Percentiles rank a stretch among this genome's conserved stretches.
phyloP scores from a whole-genome alignment of 192 early-diverging fungal species.

The Chytriomyces sp. region DNA sequence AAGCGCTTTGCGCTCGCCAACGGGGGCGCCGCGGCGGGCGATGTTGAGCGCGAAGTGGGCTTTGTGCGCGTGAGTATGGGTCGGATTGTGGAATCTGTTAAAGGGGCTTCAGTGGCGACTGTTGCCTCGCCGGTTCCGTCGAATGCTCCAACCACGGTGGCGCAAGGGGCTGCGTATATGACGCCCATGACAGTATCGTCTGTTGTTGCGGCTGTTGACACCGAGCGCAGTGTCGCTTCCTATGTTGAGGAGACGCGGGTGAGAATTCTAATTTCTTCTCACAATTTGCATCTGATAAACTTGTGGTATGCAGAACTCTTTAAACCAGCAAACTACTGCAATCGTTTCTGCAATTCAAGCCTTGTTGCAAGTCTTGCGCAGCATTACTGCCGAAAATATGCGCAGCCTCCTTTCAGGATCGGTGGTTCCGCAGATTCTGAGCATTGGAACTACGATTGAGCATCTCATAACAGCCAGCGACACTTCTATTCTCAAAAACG shows the following conservation, averaged over 20 bases:
- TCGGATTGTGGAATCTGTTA: neutral
- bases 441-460: neutral
- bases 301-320: neutral
- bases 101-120: neutral
- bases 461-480: neutral
- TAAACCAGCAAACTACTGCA: slow-evolving; percentile 12
- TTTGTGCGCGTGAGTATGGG: neutral
- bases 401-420: neutral
- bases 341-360: slow-evolving; percentile 9
- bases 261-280: neutral
- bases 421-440: slow-evolving; percentile 1
- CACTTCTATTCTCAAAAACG: neutral
- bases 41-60: slow-evolving; percentile 2
- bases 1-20: slow-evolving; percentile 5
- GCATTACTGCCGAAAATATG: neutral
- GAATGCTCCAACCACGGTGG: neutral
- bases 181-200: neutral
- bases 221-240: neutral
- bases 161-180: neutral
- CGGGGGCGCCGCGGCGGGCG: neutral
- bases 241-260: neutral
- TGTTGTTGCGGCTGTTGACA: neutral
- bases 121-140: neutral
- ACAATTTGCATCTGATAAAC: neutral
- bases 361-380: neutral